A percentile compares a stretch with the other conserved stretches of the same genome.
Conservation (phyloP, 2,329 filamentous ascomycete genomes). For the Botryotinia globosa region DNA sequence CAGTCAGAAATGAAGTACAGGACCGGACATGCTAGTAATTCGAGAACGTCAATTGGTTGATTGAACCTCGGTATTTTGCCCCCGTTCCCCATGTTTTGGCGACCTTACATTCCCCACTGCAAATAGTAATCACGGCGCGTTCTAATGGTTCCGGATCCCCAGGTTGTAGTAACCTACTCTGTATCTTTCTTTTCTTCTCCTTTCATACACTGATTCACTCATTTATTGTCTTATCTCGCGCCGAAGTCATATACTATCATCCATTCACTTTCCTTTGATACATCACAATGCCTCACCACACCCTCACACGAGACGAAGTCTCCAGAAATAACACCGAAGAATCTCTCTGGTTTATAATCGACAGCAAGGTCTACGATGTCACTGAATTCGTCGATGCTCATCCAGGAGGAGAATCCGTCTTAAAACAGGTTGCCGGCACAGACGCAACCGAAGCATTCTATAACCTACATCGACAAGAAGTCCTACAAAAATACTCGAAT, state of each 20-base stretch:
- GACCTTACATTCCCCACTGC: not conserved
- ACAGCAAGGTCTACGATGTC: conserved; percentile 83
- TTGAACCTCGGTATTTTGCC: conserved; percentile 5
- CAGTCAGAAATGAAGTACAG: too few relatives aligned
- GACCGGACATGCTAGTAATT: not conserved
- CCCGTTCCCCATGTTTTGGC: conserved; percentile 12
- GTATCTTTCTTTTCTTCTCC: not conserved
- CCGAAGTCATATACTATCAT: not conserved
- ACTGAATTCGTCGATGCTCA: conserved; percentile 83
- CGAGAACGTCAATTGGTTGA: not conserved
- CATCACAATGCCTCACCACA: conserved; percentile 35
- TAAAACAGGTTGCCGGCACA: conserved; percentile 74
- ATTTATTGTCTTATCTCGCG: not conserved
- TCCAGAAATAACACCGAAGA: conserved; percentile 73
- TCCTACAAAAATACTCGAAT: conserved; percentile 74
- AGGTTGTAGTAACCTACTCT: not conserved
- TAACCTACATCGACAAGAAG: conserved; percentile 88
- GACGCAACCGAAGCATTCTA: conserved; percentile 85
- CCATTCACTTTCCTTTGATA: not conserved
- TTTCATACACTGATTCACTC: not conserved
- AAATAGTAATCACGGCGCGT: not conserved
- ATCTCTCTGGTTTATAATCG: conserved; percentile 72
- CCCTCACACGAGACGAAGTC: conserved; percentile 59
- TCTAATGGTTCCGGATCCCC: not conserved
- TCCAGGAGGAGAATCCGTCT: conserved; percentile 73